Conservation (phyloP, 106 monocot species). For the Ottelia alismoides region DNA sequence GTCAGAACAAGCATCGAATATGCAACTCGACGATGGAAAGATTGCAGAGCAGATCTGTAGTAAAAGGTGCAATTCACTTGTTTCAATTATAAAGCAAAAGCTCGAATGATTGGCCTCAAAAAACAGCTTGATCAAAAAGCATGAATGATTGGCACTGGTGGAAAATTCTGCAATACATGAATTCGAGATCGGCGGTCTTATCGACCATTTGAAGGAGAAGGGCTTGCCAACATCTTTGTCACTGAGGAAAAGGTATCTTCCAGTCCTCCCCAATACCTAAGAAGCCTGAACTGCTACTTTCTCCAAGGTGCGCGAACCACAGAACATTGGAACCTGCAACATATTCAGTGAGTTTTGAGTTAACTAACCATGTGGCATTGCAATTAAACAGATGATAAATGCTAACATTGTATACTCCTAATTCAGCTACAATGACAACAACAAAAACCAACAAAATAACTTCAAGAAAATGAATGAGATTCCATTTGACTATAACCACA, state of each 20-base stretch:
- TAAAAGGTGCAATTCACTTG: neutral
- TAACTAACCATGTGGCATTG: conserved; percentile 29
- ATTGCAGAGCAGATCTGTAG: conserved; percentile 69
- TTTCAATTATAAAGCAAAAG: neutral
- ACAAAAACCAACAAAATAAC: neutral
- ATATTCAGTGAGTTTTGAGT: conserved; percentile 3
- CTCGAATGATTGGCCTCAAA: neutral
- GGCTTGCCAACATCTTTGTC: conserved; percentile 44
- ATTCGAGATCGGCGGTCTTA: conserved; percentile 45
- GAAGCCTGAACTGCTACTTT: conserved; percentile 50
- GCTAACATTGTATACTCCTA: neutral
- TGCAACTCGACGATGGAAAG: conserved; percentile 52
- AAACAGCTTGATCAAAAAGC: neutral
- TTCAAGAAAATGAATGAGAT: neutral
- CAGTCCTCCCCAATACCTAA: conserved; percentile 51
- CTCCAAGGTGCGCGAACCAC: conserved; percentile 44
- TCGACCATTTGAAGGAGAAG: conserved; percentile 70
- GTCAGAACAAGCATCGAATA: conserved; percentile 67
- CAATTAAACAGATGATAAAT: conserved; percentile 30
- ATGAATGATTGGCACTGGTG: conserved; percentile 41
- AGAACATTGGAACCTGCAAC: conserved; percentile 57
- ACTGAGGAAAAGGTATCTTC: conserved; percentile 70
- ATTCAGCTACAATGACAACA: too few relatives aligned
- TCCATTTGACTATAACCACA: neutral
- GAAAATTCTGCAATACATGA: conserved; percentile 59